Percentiles rank a stretch among this genome's conserved stretches.
Conservation (phyloP, 768 basidiomycete species). For the Agaricus bisporus region DNA sequence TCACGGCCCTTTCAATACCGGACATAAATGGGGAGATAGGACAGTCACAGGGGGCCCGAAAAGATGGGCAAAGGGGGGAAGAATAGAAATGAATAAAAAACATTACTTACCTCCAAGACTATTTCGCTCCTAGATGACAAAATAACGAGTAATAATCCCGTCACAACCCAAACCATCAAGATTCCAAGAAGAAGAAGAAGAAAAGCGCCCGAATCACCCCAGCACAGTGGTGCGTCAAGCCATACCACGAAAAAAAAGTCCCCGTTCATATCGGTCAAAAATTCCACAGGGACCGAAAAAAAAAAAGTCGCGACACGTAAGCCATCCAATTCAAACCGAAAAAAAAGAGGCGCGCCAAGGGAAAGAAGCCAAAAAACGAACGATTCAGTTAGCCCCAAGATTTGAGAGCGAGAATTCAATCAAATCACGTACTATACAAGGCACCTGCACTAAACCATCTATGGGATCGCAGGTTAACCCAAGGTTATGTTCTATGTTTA, state of each 20-base stretch:
- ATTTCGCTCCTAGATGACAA: conserved; percentile 59
- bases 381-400: background rate
- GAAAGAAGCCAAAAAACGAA: too few species aligned
- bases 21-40: too few species aligned
- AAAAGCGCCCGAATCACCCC: too few species aligned
- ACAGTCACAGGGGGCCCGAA: background rate
- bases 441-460: conserved; percentile 89
- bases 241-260: background rate
- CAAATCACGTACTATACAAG: conserved; percentile 72
- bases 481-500: conserved; percentile 64
- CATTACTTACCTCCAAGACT: conserved; percentile 64
- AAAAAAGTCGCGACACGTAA: background rate
- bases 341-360: background rate
- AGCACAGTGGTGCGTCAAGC: too few species aligned
- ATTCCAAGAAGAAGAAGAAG: too few species aligned
- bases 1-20: too few species aligned
- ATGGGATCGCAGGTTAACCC: conserved; percentile 94
- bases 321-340: background rate
- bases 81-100: background rate
- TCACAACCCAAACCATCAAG: too few species aligned
- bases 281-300: too few species aligned
- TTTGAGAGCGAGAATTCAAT: too few species aligned
- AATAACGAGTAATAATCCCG: background rate
- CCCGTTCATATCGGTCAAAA: background rate
- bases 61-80: background rate